Base-by-base conservation (phyloP, 129 eudicot species). In the Solidago caesia region DNA sequence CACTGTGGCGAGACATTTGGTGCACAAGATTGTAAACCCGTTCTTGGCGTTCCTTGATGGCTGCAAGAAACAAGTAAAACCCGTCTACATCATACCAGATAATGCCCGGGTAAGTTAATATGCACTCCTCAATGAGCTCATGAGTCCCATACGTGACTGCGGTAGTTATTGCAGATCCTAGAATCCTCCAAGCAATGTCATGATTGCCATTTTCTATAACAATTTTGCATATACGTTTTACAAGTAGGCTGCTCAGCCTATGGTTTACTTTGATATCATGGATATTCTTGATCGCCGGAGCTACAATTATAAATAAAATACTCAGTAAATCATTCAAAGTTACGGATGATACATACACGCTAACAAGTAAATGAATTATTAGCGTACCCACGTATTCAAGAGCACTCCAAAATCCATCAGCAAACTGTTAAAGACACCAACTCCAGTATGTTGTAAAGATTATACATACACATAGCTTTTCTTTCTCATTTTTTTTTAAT, bases 341-440 rank as follows among this genome's bases (percentile, higher is more conserved):
- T 21, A 21, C 21, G 52, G 21, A 5, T 21, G 65, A 71, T 58
- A 71, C 8, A 55, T 43, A 71, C 9, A 42, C 11, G 42, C 14
- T 5, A 45, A 44, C 7, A 45, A 7, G 25, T 21, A 21, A 21
- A 70, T 8, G 7, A 13, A 70, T 58, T 33, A 11, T 21, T 58
- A 25, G 44, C 59, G 4, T 73, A 73, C 77, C 77, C 27, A 73
- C 2, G 7, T 73, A 73, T 12, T 27, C 29, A 60, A 73, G 46
- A 16, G 6, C n/a, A 25, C 69, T 73, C 77, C 77, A 73, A 45
- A 73, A 60, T 73, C 69, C 48, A 73, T 46, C 59, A 60, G 14
- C 46, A 10, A 60, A 45, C 77, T 73, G 48, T 26, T 26, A 6
- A 73, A 59, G 15, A 21, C 0, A 21, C 0, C 53, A 47, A 10